Percentiles rank a stretch among this genome's conserved stretches.
Conservation (phyloP, 768 basidiomycete genomes). For the Amanita thiersii region DNA sequence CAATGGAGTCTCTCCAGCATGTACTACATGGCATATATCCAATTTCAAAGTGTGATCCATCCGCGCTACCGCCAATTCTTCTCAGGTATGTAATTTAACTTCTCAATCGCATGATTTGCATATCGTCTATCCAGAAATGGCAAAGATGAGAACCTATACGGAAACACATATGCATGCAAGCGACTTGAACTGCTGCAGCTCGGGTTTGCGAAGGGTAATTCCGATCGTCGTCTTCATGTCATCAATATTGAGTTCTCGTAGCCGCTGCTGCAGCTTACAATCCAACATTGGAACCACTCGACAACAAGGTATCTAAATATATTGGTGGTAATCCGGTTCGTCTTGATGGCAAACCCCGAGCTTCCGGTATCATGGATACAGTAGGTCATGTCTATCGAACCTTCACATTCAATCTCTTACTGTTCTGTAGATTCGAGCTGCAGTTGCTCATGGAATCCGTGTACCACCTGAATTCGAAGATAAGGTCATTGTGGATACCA, state of each 20-base stretch:
- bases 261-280: conserved; percentile 64
- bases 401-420: neutral
- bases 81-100: conserved; percentile 36
- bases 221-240: neutral
- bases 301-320: conserved; percentile 61
- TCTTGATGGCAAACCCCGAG: conserved; percentile 68
- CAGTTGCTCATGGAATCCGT: conserved; percentile 60
- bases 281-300: conserved; percentile 49
- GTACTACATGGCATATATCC: conserved; percentile 72
- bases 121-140: conserved; percentile 37
- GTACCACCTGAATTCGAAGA: conserved; percentile 72
- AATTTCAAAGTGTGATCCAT: conserved; percentile 32
- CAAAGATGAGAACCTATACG: conserved; percentile 63
- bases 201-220: conserved; percentile 56
- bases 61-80: conserved; percentile 40
- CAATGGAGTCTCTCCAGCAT: conserved; percentile 68
- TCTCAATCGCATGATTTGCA: neutral
- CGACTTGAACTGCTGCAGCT: conserved; percentile 54
- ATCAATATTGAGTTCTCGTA: conserved; percentile 13
- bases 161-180: conserved; percentile 63
- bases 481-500: conserved; percentile 42
- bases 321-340: conserved; percentile 61
- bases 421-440: conserved; percentile 48
- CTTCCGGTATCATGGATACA: conserved; percentile 70
- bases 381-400: conserved; percentile 21